Percentiles rank a stretch among this genome's conserved stretches.
Conservation (phyloP, 805 yeast genomes). For the Yamadazyma laniorum region DNA sequence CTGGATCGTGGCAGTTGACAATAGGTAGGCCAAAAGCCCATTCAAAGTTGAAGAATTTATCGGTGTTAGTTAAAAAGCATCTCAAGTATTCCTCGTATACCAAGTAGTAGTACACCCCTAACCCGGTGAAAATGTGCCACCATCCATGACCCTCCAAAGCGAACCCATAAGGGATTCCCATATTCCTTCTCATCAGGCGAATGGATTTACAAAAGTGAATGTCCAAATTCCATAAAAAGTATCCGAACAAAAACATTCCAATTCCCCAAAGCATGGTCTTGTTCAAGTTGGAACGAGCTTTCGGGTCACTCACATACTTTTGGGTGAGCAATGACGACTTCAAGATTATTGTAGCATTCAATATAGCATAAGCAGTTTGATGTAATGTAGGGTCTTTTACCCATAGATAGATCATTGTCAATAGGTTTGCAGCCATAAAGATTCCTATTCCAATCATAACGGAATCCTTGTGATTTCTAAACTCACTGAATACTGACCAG, state of each 20-base stretch:
- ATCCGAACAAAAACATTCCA: conserved; percentile 66
- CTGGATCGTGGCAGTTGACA: conserved; percentile 27
- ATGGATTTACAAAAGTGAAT: conserved; percentile 70
- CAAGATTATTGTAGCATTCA: conserved; percentile 71
- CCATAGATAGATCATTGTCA: conserved; percentile 72
- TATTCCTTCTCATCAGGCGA: conserved; percentile 54
- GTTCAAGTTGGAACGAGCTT: conserved; percentile 49
- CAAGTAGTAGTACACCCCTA: conserved; percentile 84
- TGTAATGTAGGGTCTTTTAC: conserved; percentile 84
- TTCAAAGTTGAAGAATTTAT: conserved; percentile 52
- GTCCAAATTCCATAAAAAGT: conserved; percentile 85
- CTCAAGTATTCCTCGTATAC: conserved; percentile 76
- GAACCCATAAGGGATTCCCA: conserved; percentile 84
- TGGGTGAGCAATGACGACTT: conserved; percentile 55
- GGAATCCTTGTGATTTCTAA: conserved; percentile 39
- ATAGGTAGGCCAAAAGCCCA: conserved; percentile 64
- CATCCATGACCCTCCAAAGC: conserved; percentile 91
- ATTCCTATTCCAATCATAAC: conserved; percentile 47
- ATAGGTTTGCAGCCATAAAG: conserved; percentile 50
- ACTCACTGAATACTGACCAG: conserved; percentile 75
- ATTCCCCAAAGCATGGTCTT: conserved; percentile 60
- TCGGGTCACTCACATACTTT: conserved; percentile 49
- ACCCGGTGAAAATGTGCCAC: conserved; percentile 92
- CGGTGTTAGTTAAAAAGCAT: conserved; percentile 58
- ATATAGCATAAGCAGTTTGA: conserved; percentile 77